These are phyloP conservation scores for Cercospora canescens DNA, from an alignment of 2,329 filamentous ascomycete species.

Conservation along the genomic window DNA sequence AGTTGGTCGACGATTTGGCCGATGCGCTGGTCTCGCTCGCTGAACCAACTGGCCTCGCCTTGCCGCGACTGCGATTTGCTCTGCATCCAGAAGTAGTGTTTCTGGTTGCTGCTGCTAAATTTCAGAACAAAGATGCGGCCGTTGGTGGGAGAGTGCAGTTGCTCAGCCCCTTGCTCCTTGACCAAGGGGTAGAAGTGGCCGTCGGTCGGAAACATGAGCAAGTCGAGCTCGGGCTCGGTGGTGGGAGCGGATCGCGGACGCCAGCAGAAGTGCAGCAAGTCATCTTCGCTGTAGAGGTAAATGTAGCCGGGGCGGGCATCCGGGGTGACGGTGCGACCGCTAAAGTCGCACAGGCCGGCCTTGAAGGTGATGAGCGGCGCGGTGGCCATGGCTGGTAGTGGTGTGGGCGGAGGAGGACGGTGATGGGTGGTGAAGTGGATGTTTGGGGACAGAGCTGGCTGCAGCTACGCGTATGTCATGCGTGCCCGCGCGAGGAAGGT, in stretches of 20 bases:
- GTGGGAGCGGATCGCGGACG: conserved; percentile 71
- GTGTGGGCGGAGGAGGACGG: not conserved
- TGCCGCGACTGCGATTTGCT: conserved; percentile 76
- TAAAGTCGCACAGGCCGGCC: conserved; percentile 76
- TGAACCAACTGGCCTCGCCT: conserved; percentile 75
- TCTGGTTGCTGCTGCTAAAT: conserved; percentile 87
- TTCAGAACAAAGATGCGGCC: conserved; percentile 92
- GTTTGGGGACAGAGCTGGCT: not conserved
- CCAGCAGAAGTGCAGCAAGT: conserved; percentile 97
- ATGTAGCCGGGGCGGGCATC: conserved; percentile 77
- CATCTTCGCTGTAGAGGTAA: conserved; percentile 92
- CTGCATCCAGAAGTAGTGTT: conserved; percentile 95
- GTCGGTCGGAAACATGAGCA: conserved; percentile 91
- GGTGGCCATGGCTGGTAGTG: conserved; percentile 67
- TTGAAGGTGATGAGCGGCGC: conserved; percentile 92
- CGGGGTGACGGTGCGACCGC: conserved; percentile 68
- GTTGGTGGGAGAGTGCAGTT: conserved; percentile 67
- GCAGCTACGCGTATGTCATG: not conserved
- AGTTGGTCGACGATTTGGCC: conserved; percentile 83
- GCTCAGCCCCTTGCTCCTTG: conserved; percentile 47
- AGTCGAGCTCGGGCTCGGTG: conserved; percentile 76
- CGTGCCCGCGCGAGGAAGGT: not conserved
- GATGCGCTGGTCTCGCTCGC: conserved; percentile 80
- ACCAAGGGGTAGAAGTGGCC: conserved; percentile 72
- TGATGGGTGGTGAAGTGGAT: not conserved